Percentiles rank a stretch among this genome's conserved stretches.
Conservation (phyloP, 1,139 yeast genomes). For the Yamadazyma membranifaciens region DNA sequence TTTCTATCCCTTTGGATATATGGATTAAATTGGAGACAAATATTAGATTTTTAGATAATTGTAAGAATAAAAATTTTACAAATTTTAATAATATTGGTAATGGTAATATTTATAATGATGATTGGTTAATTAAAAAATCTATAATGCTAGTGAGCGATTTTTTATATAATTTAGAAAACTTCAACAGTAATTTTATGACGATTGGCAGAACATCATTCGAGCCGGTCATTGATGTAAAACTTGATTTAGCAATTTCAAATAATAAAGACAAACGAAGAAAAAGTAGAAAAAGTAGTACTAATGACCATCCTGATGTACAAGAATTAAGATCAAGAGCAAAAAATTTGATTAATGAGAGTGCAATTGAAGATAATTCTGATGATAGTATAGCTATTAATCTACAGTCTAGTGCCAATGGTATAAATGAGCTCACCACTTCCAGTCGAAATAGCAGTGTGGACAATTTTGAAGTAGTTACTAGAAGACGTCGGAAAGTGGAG, state of each 20-base stretch:
- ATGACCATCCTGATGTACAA: constrained; percentile 18
- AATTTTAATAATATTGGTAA: constrained; percentile 4
- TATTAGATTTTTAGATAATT: constrained; percentile 25
- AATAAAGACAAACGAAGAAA: constrained; percentile 18
- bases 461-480: constrained; percentile 32
- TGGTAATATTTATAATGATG: constrained; percentile 8
- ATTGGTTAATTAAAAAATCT: constrained; percentile 25
- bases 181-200: constrained; percentile 52
- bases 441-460: constrained; percentile 19
- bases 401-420: not conserved
- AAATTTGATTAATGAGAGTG: constrained; percentile 13
- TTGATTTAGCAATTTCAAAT: constrained; percentile 16
- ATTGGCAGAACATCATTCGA: constrained; percentile 42
- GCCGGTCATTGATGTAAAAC: constrained; percentile 47
- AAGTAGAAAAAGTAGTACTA: constrained; percentile 28
- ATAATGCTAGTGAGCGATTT: constrained; percentile 26
- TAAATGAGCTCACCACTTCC: not conserved
- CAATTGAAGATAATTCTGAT: constrained; percentile 8
- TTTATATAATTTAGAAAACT: constrained; percentile 30
- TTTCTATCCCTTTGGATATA: constrained; percentile 27
- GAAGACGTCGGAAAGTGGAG: constrained; percentile 21
- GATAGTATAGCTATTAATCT: constrained; percentile 1
- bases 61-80: constrained; percentile 24
- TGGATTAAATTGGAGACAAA: constrained; percentile 29
- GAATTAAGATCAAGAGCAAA: constrained; percentile 21